Evolutionary conservation across 768 basidiomycete genomes (phyloP), one percentile per base, ranked within the genome.

Genomic region (Astraeus odoratus): DNA sequence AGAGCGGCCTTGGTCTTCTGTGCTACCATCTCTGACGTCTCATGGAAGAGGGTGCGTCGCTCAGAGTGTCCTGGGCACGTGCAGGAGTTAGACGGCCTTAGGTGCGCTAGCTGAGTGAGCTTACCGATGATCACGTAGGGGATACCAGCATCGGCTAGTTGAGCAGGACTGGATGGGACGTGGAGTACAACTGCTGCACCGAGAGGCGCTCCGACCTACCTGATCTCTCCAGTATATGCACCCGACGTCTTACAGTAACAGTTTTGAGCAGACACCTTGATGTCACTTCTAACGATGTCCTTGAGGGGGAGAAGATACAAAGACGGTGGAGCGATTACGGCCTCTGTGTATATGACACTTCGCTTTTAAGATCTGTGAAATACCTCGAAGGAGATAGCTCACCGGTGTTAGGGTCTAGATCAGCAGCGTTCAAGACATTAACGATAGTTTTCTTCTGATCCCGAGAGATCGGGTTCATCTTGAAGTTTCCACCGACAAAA

Each of bases 401-500:
- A 90, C 94, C 93, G 43, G 85, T 83, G 29, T 73, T 62, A 19
- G 79, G 70, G 63, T 95, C 89, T 42, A 98, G 68, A 41, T 79
- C 70, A 42, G 91, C 90, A 3, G 78, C 67, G 71, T 96, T 96
- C 43, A 99, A 69, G 39, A 71, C 60, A 42, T 78, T 66, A 55
- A 89, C 67, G 58, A 99, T 77, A 35, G 70, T 67, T 52, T 69
- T 69, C 65, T 86, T 83, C 54, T 80, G 74, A 51, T 74, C 73
- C 51, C 72, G 72, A 29, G 81, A 77, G 47, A 72, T 71, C 23
- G 87, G 87, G 73, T 97, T 95, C 83, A 98, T 84, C 75, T 97
- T 99, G 80, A 95, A 97, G 78, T 98, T 97, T 24, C 93, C 90
- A 51, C 95, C 95, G 57, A 89, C 92, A 61, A 96, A 94, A 72